phyloP scores from a whole-genome alignment of 1,139 yeast genomes.

The Eremothecium cymbalariae region DNA sequence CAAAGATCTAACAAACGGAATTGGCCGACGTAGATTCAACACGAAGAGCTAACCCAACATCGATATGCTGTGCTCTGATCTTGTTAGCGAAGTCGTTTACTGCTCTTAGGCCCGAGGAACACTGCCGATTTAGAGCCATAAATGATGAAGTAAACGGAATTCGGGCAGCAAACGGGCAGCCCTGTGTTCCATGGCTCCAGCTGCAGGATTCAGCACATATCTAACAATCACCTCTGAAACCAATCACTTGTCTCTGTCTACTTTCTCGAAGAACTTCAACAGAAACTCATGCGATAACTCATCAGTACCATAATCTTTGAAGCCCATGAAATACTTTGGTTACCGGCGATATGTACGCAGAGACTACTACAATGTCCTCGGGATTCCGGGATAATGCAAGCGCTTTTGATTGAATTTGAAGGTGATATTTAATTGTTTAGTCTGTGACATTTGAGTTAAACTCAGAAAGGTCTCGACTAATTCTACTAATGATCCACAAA shows the following conservation, averaged over 20 bases:
- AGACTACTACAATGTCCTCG: constrained; percentile 79
- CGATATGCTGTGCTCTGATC: constrained; percentile 80
- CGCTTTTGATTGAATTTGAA: background rate
- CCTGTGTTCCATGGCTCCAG: constrained; percentile 88
- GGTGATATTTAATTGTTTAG: constrained; percentile 1
- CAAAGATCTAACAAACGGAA: constrained; percentile 68
- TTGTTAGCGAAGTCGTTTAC: constrained; percentile 83
- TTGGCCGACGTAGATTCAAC: constrained; percentile 85
- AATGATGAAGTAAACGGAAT: constrained; percentile 66
- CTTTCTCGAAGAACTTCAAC: constrained; percentile 49
- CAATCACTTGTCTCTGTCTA: constrained; percentile 50
- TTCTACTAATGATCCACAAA: too few relatives aligned
- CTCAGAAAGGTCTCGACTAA: too few relatives aligned
- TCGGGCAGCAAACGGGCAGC: constrained; percentile 76
- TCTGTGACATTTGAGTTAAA: background rate
- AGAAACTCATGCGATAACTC: constrained; percentile 61
- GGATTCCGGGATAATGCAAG: constrained; percentile 39
- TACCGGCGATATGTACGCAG: constrained; percentile 83
- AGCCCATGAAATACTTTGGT: constrained; percentile 77
- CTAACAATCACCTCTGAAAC: constrained; percentile 84
- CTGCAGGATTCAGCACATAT: constrained; percentile 81
- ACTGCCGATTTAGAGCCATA: constrained; percentile 81
- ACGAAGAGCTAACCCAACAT: constrained; percentile 85
- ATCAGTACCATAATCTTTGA: constrained; percentile 70
- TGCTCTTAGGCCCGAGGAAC: constrained; percentile 90